These are phyloP conservation scores for Aspergillus persii DNA, from an alignment of 2,329 filamentous ascomycete species.

Conservation along the genomic window DNA sequence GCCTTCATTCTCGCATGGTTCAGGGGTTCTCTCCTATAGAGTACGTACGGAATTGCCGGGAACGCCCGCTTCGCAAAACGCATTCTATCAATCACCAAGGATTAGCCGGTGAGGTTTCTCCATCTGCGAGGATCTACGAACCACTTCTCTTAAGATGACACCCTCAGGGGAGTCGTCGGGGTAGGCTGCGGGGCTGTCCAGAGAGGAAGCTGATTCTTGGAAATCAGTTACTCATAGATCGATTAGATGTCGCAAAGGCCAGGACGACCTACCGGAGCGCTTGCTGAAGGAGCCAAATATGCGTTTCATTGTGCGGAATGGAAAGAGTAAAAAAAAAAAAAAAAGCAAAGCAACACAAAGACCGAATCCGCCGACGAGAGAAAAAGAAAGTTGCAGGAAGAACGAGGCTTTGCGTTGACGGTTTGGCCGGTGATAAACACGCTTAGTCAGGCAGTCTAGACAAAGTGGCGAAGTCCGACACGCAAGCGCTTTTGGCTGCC, in stretches of 20 bases:
- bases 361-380: neutral
- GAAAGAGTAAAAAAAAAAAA: neutral
- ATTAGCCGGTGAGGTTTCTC: neutral
- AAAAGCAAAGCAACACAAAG: neutral
- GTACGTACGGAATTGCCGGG: constrained; percentile 53
- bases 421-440: neutral
- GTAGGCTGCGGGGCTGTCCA: constrained; percentile 22
- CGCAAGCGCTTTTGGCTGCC: neutral
- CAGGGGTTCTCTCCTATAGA: neutral
- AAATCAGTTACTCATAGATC: constrained; percentile 9
- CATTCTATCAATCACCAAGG: constrained; percentile 52
- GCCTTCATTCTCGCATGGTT: neutral
- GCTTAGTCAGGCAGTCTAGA: neutral
- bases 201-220: constrained; percentile 21
- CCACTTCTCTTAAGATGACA: constrained; percentile 41
- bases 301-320: constrained; percentile 34
- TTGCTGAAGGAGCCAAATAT: constrained; percentile 32
- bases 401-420: neutral
- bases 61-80: constrained; percentile 73
- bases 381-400: constrained; percentile 5
- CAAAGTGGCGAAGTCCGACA: neutral
- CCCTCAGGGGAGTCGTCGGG: constrained; percentile 40
- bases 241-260: constrained; percentile 5
- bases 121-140: constrained; percentile 20
- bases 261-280: constrained; percentile 29